Percentiles rank a stretch among this genome's conserved stretches.
phyloP scores from a whole-genome alignment of 108 stramenopile species.

The Skeletonema grethae region DNA sequence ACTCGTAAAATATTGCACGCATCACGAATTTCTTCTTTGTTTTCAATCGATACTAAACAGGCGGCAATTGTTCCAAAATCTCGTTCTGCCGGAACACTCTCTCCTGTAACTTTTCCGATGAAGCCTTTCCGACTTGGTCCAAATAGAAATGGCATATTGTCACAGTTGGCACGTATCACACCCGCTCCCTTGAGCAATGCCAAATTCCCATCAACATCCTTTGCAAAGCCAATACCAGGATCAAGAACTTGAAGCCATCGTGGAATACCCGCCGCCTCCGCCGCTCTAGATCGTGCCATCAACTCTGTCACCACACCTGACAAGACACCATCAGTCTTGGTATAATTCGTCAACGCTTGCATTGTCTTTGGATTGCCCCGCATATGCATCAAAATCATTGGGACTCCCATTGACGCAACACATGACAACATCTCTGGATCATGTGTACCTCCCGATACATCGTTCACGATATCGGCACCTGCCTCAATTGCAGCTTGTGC shows the following conservation, averaged over 20 bases:
- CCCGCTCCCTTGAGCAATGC: conserved; percentile 64
- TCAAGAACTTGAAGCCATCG: conserved; percentile 91
- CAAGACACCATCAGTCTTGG: conserved; percentile 57
- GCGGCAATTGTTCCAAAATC: conserved; percentile 91
- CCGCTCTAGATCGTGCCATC: conserved; percentile 55
- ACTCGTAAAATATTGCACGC: conserved; percentile 86
- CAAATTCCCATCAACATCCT: conserved; percentile 80
- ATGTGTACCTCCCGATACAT: conserved; percentile 92
- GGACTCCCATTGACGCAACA: conserved; percentile 80
- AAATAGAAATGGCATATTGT: conserved; percentile 72
- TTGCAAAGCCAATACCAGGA: conserved; percentile 98
- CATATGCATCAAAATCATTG: conserved; percentile 95
- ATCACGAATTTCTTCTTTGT: conserved; percentile 25
- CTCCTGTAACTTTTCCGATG: conserved; percentile 78
- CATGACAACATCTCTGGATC: conserved; percentile 87
- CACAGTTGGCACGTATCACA: conserved; percentile 33
- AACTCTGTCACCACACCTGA: conserved; percentile 70
- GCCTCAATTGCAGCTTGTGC: conserved; percentile 88
- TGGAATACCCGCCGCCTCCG: conserved; percentile 78
- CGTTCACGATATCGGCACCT: conserved; percentile 96
- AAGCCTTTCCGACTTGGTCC: conserved; percentile 97
- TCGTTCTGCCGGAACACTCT: conserved; percentile 60
- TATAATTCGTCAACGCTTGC: conserved; percentile 74
- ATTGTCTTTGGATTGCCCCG: conserved; percentile 93
- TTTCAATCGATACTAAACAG: conserved; percentile 61